A percentile compares a stretch with the other conserved stretches of the same genome.
Evolutionary conservation across 208 protist genomes (phyloP).

Genomic region (Porcisia hertigi): DNA sequence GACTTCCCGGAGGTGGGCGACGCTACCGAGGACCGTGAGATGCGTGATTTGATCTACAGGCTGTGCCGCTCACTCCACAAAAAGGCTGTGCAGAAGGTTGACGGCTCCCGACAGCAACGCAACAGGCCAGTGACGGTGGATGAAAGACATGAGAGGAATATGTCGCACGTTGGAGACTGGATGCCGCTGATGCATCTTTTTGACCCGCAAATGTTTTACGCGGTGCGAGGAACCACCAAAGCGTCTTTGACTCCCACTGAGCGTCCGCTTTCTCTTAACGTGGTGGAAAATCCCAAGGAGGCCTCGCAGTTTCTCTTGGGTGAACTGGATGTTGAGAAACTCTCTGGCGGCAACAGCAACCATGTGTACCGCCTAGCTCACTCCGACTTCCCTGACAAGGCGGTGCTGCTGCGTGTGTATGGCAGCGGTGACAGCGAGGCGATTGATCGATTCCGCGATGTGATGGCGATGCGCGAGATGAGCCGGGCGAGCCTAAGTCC

Average conservation of each 20-base stretch:
- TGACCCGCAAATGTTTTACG: conserved; percentile 71
- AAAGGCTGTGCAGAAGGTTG: conserved; percentile 54
- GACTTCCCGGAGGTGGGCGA: conserved; percentile 23
- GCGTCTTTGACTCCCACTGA: conserved; percentile 23
- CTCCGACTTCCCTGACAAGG: conserved; percentile 54
- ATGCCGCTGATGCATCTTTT: conserved; percentile 85
- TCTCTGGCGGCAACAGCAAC: conserved; percentile 86
- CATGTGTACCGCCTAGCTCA: conserved; percentile 80
- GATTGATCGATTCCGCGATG: conserved; percentile 80
- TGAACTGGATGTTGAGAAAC: conserved; percentile 73
- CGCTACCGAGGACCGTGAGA: conserved; percentile 35
- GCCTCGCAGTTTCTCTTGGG: conserved; percentile 56
- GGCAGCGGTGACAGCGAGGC: conserved; percentile 67
- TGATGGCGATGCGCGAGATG: conserved; percentile 76
- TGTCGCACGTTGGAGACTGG: conserved; percentile 74
- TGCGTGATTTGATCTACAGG: conserved; percentile 66
- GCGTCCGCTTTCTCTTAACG: conserved; percentile 33
- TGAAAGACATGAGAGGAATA: conserved; percentile 61
- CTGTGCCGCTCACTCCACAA: conserved; percentile 77
- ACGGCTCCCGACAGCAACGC: conserved; percentile 28
- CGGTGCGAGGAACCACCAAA: conserved; percentile 17
- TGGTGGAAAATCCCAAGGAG: conserved; percentile 36
- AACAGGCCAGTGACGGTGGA: conserved; percentile 32
- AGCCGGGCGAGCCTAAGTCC: conserved; percentile 69
- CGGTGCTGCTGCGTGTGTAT: conserved; percentile 78